Evolutionary conservation across 805 yeast genomes (phyloP), one percentile per base, ranked within the genome.

Genomic region (Brettanomyces anomalus): DNA sequence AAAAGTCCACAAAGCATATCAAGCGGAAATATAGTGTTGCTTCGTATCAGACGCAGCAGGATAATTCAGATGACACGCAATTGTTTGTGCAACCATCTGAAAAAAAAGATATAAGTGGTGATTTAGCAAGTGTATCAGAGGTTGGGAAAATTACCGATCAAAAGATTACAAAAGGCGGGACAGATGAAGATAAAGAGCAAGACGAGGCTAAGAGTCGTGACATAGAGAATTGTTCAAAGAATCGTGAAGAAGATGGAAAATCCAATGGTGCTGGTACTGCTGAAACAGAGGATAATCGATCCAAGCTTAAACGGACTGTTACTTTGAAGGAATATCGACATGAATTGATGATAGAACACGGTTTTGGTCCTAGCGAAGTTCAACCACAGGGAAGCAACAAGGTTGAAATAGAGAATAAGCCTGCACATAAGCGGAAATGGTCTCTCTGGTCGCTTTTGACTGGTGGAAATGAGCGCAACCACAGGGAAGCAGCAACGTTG

Each of bases 261-360:
- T 36, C 18, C 7, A 28, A 40, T 4, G 13, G 11, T 32, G 30
- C n/a, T 15, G 18, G 13, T 3, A 18, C 10, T 14, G 21, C 6
- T 7, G 17, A 15, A 1, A 31, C 33, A 3, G 39, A 14, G 20
- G 37, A 14, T 14, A 35, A 2, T 14, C 37, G 11, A 8, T 11
- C 28, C 10, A 24, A 24, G 10, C n/a, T 15, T 14, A 20, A 38
- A 13, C 45, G 38, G 3, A 58, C 51, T 30, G 17, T 53, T 4
- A 55, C 61, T 3, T 46, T 56, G 21, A 55, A 55, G 40, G 56
- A 55, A 36, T 55, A 55, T 36, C 46, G 60, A 30, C 49, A 44
- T 16, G 53, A 54, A 37, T 35, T 55, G 14, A 49, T 49, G 39
- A 49, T 45, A 24, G 38, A 36, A 36, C 28, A 37, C 7, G 17